Evolutionary conservation across 1,284 basidiomycete species (phyloP).

Genomic region (Ganoderma sinense): DNA sequence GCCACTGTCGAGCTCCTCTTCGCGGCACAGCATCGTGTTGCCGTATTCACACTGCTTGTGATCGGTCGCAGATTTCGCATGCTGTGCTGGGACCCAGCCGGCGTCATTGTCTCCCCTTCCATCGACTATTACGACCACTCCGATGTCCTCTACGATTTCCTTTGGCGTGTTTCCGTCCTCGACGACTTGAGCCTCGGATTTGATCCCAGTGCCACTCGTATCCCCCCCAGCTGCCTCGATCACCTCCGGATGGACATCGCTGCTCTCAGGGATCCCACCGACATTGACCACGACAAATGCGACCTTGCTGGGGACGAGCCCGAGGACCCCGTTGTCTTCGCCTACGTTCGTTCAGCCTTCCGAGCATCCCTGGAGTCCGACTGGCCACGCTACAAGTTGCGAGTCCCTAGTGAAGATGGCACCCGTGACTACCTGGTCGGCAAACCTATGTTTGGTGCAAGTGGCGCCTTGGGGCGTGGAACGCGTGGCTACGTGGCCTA

Average conservation of each 20-base stretch:
- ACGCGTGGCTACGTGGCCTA: slow-evolving; percentile 15
- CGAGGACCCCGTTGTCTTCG: neutral
- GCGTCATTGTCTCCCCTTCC: slow-evolving; percentile 10
- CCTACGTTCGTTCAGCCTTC: neutral
- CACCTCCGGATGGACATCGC: slow-evolving; percentile 8
- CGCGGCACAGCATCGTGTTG: slow-evolving; percentile 6
- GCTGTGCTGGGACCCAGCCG: slow-evolving; percentile 16
- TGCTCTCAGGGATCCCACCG: neutral
- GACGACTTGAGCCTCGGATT: slow-evolving; percentile 14
- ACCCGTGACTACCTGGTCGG: slow-evolving; percentile 1
- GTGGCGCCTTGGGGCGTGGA: slow-evolving; percentile 6
- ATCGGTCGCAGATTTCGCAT: slow-evolving; percentile 3
- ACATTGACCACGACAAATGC: neutral
- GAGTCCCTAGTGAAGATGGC: neutral
- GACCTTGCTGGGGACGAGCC: neutral
- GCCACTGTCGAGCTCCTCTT: neutral
- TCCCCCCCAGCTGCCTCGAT: neutral
- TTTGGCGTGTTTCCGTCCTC: slow-evolving; percentile 6
- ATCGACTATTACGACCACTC: slow-evolving; percentile 13
- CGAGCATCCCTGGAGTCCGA: neutral
- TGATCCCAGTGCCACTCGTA: slow-evolving; percentile 12
- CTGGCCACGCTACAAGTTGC: slow-evolving; percentile 6
- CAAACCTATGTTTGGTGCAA: neutral
- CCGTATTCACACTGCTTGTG: slow-evolving; percentile 9
- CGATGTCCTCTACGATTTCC: slow-evolving; percentile 9